Evolutionary conservation across 2,329 filamentous ascomycete species (phyloP).

Genomic region (Davidsoniella eucalypti): DNA sequence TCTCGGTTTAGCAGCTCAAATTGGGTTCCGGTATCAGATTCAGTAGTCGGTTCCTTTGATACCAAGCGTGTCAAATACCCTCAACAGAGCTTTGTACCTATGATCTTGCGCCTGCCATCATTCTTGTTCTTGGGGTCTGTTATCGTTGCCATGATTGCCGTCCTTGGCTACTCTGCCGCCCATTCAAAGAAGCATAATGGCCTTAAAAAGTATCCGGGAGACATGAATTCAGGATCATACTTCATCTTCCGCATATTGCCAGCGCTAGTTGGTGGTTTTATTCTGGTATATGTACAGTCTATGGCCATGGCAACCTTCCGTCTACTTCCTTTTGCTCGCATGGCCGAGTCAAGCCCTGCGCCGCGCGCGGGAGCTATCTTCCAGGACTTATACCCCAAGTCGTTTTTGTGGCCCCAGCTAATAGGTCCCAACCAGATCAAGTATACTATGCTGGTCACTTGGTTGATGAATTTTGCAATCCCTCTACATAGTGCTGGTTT

Average conservation of each 20-base stretch:
- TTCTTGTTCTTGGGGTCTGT: slow-evolving; percentile 43
- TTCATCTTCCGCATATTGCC: slow-evolving; percentile 80
- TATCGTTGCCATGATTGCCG: slow-evolving; percentile 54
- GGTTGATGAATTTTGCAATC: slow-evolving; percentile 64
- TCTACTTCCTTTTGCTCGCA: slow-evolving; percentile 59
- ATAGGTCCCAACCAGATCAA: slow-evolving; percentile 50
- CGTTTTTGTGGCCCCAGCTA: slow-evolving; percentile 46
- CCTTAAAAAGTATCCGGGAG: slow-evolving; percentile 47
- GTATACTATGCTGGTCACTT: slow-evolving; percentile 50
- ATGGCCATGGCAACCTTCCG: slow-evolving; percentile 60
- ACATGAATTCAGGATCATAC: slow-evolving; percentile 56
- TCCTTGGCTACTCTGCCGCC: slow-evolving; percentile 54
- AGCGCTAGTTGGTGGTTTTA: slow-evolving; percentile 52
- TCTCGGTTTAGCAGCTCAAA: slow-evolving; percentile 8
- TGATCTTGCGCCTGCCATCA: slow-evolving; percentile 49
- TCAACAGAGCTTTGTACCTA: slow-evolving; percentile 52
- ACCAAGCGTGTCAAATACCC: slow-evolving; percentile 25
- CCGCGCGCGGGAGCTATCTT: slow-evolving; percentile 50
- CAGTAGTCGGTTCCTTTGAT: slow-evolving; percentile 20
- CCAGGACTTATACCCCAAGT: slow-evolving; percentile 48
- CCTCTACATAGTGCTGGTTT: slow-evolving; percentile 69
- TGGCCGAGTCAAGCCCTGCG: slow-evolving; percentile 47
- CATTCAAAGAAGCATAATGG: slow-evolving; percentile 48
- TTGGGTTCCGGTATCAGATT: slow-evolving; percentile 23
- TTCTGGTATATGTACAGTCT: slow-evolving; percentile 64